Conservation (phyloP, 768 basidiomycete genomes). For the Hericium coralloides region DNA sequence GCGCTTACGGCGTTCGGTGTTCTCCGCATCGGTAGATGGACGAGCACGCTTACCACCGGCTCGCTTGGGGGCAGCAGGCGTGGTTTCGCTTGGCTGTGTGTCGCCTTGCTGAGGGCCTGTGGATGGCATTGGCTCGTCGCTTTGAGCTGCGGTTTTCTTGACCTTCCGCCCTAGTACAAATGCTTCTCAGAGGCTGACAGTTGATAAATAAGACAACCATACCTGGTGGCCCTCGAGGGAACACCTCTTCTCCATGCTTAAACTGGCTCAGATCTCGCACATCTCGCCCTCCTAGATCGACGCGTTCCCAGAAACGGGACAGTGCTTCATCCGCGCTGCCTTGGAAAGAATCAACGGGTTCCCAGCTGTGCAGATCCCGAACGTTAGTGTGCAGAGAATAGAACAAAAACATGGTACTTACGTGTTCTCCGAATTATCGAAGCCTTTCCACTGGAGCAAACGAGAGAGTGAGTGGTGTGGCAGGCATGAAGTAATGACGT, state of each 20-base stretch:
- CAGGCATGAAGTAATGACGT: not conserved
- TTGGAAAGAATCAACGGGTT: slow-evolving; percentile 11
- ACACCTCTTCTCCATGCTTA: slow-evolving; percentile 12
- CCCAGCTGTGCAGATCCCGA: slow-evolving; percentile 7
- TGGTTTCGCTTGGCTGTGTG: too few relatives aligned
- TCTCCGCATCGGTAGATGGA: too few relatives aligned
- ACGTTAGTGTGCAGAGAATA: not conserved
- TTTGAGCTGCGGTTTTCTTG: not conserved
- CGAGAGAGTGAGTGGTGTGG: not conserved
- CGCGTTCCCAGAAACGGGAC: slow-evolving; percentile 10
- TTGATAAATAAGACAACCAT: not conserved
- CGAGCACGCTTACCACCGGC: too few relatives aligned
- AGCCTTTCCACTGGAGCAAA: slow-evolving; percentile 13
- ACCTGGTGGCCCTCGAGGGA: slow-evolving; percentile 10
- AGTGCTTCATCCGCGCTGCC: slow-evolving; percentile 6
- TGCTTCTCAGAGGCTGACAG: not conserved
- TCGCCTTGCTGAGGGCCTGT: too few relatives aligned
- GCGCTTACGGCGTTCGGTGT: too few relatives aligned
- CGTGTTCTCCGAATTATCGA: slow-evolving; percentile 11
- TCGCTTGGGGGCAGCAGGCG: too few relatives aligned
- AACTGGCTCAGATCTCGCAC: slow-evolving; percentile 6
- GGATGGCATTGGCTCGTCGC: too few relatives aligned
- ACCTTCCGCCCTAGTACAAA: not conserved
- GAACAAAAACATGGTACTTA: not conserved
- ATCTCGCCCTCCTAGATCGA: slow-evolving; percentile 8